A percentile compares a stretch with the other conserved stretches of the same genome.
These are phyloP conservation scores for Ceratonia siliqua DNA, from an alignment of 306 rosid species.

Conservation along the genomic window DNA sequence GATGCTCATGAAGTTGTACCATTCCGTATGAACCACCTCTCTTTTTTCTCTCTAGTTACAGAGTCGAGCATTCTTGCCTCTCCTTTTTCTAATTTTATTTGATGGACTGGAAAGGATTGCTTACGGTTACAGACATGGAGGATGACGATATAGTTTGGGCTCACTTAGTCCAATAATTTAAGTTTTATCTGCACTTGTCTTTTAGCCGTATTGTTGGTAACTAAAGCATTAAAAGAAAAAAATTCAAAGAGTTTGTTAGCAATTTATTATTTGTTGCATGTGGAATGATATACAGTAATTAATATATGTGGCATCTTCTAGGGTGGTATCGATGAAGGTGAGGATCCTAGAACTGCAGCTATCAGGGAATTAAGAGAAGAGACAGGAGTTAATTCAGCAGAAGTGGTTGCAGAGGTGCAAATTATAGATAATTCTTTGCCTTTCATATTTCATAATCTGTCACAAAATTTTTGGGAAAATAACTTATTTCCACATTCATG, in stretches of 20 bases:
- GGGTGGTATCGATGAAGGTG: slow-evolving; percentile 93
- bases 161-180: not conserved
- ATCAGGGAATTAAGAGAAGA: slow-evolving; percentile 84
- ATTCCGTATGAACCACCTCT: not conserved
- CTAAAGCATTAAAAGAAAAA: not conserved
- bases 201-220: not conserved
- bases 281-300: slow-evolving; percentile 5
- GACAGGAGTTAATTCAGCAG: slow-evolving; percentile 86
- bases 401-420: slow-evolving; percentile 73
- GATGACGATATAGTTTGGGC: not conserved
- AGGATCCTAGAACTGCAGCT: slow-evolving; percentile 81
- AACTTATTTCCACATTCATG: not conserved
- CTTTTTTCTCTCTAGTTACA: not conserved
- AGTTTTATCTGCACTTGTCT: not conserved
- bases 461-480: not conserved
- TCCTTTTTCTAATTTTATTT: not conserved
- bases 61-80: not conserved
- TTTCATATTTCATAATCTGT: not conserved
- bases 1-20: not conserved
- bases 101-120: not conserved
- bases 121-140: not conserved
- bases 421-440: slow-evolving; percentile 2
- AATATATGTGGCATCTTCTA: slow-evolving; percentile 25
- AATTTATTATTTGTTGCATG: slow-evolving; percentile 2
- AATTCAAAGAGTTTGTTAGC: not conserved